Base-by-base conservation (phyloP, 2,329 filamentous ascomycete genomes). In the Fusarium sp. region DNA sequence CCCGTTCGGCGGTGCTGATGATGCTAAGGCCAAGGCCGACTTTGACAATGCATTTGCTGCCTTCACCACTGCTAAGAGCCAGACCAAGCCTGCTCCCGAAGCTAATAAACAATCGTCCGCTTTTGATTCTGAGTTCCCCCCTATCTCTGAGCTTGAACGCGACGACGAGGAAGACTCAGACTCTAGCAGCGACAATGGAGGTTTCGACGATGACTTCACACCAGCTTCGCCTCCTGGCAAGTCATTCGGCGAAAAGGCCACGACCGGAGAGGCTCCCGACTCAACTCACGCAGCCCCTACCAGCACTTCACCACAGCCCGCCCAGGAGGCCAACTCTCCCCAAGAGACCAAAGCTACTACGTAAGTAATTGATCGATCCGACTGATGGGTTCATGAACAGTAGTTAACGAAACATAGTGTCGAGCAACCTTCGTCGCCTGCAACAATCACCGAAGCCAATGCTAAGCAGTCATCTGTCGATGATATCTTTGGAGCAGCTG, bases 131-230 rank as follows among this genome's bases (percentile, higher is more conserved):
- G 96, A 98, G 77, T 98, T 98, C 76, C 96, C 96, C 33, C 96
- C 95, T 1, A 97, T 98, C 63, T 90, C 91, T n/a, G 93, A 95
- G 77, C 82, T 98, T 60, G 91, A 92, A 66, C 72, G 72, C 44
- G 87, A 95, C 17, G 87, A 95, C 5, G 87, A 95, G 20, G 91
- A 97, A n/a, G 58, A 63, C 17, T 95, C 92, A 31, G 94, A 97
- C 61, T 91, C 91, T 31, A 91, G 90, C 56, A 92, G 89, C 63
- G 92, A 93, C 48, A 88, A 88, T 49, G 94, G 93, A 42, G 94
- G 95, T 0, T 98, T 98, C 76, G 95, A 97, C 50, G 96, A 99
- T 76, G 91, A 98, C 78, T 98, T 98, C 77, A 91, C 92, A 1
- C 89, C 92, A 15, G 86, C 88, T 3, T 86, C 86, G 6, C 83